These are phyloP conservation scores for Coemansia erecta DNA, from an alignment of 192 early-diverging fungal species.

Conservation along the genomic window DNA sequence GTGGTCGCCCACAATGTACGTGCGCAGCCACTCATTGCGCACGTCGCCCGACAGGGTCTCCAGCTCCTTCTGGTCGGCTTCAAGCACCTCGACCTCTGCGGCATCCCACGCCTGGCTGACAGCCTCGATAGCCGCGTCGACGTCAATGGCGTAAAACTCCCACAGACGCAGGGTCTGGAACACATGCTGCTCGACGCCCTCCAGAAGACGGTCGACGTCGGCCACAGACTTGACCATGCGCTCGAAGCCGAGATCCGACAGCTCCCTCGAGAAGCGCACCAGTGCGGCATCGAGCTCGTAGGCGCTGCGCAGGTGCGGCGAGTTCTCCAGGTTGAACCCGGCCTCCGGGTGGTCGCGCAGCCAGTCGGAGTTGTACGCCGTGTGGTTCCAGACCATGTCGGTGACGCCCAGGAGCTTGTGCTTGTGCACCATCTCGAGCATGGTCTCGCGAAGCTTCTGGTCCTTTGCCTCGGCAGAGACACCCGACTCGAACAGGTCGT, in stretches of 20 bases:
- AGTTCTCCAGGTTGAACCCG: conserved; percentile 92
- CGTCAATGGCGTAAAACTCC: conserved; percentile 86
- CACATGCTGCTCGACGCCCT: conserved; percentile 54
- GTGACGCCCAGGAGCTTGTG: conserved; percentile 77
- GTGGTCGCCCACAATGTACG: conserved; percentile 50
- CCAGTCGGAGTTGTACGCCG: conserved; percentile 90
- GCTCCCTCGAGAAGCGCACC: conserved; percentile 61
- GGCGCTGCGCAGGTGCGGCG: conserved; percentile 88
- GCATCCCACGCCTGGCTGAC: conserved; percentile 51
- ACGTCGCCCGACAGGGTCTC: conserved; percentile 18
- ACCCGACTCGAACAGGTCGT: conserved; percentile 75
- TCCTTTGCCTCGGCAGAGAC: conserved; percentile 57
- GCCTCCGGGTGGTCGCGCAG: conserved; percentile 94
- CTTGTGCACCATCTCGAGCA: conserved; percentile 59
- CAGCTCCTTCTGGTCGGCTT: conserved; percentile 7
- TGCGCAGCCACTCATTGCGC: conserved; percentile 38
- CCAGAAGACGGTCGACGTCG: conserved; percentile 68
- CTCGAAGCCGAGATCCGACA: conserved; percentile 55
- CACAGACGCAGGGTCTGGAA: conserved; percentile 71
- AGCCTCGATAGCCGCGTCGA: conserved; percentile 40
- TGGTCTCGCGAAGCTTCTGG: conserved; percentile 58
- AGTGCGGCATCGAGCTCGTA: conserved; percentile 93
- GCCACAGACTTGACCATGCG: conserved; percentile 60
- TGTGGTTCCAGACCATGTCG: conserved; percentile 99
- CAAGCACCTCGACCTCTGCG: neutral